Percentiles rank a stretch among this genome's conserved stretches.
Conservation (phyloP, 192 early-diverging fungal species). For the Coemansia sp. region DNA sequence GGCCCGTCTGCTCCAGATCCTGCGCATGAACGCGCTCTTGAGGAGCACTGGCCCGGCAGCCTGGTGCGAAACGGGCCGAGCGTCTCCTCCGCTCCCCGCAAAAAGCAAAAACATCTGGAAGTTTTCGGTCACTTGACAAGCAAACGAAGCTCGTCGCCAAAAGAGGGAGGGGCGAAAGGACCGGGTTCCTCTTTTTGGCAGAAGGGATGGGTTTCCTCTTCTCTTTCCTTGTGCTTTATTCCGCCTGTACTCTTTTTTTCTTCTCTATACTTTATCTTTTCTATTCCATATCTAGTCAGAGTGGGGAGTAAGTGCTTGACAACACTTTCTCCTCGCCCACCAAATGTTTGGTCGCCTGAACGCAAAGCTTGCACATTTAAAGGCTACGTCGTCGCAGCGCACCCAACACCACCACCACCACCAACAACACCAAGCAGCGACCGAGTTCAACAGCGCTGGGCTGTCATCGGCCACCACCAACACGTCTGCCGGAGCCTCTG, state of each 20-base stretch:
- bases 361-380: conserved; percentile 53
- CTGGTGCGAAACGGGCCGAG: neutral
- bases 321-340: neutral
- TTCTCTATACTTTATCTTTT: neutral
- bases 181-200: neutral
- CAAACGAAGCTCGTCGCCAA: neutral
- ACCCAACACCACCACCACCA: conserved; percentile 31
- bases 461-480: neutral
- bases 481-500: neutral
- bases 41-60: neutral
- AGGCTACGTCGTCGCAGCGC: conserved; percentile 41
- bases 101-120: neutral
- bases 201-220: neutral
- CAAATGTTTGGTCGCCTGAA: conserved; percentile 55
- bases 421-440: neutral
- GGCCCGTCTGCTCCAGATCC: neutral
- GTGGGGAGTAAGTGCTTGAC: neutral
- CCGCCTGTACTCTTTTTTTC: conserved; percentile 3
- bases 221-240: neutral
- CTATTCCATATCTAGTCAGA: neutral
- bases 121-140: neutral
- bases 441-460: neutral
- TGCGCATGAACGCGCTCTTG: no score
- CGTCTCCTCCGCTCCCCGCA: no score
- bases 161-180: neutral